phyloP scores from a whole-genome alignment of 306 rosid species.

The Dryas alaskensis region DNA sequence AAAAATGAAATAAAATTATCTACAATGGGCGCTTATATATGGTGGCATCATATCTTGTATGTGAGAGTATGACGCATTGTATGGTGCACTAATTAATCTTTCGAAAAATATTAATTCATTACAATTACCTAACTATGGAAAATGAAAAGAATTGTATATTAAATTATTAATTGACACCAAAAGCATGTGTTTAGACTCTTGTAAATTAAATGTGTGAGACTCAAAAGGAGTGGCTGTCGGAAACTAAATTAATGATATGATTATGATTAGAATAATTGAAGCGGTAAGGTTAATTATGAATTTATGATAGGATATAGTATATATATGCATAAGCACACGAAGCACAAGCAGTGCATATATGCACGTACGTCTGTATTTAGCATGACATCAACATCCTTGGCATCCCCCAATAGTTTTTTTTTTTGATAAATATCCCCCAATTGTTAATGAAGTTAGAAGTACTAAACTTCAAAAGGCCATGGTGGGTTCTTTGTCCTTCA shows the following conservation, averaged over 20 bases:
- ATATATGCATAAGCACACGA: neutral
- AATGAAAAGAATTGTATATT: neutral
- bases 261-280: neutral
- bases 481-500: neutral
- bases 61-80: too few relatives aligned
- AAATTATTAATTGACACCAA: neutral
- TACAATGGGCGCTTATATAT: too few relatives aligned
- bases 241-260: neutral
- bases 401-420: neutral
- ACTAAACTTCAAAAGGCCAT: neutral
- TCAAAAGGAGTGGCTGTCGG: constrained; percentile 8
- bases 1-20: too few relatives aligned
- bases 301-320: neutral
- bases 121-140: neutral
- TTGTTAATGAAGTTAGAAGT: too few relatives aligned
- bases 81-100: too few relatives aligned
- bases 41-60: too few relatives aligned
- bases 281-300: neutral
- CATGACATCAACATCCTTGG: neutral
- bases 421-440: too few relatives aligned
- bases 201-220: neutral
- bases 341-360: neutral
- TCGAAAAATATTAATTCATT: too few relatives aligned
- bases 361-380: neutral
- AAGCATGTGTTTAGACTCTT: neutral